Evolutionary conservation across 2,329 filamentous ascomycete species (phyloP).

Genomic region (Verticillium longisporum): DNA sequence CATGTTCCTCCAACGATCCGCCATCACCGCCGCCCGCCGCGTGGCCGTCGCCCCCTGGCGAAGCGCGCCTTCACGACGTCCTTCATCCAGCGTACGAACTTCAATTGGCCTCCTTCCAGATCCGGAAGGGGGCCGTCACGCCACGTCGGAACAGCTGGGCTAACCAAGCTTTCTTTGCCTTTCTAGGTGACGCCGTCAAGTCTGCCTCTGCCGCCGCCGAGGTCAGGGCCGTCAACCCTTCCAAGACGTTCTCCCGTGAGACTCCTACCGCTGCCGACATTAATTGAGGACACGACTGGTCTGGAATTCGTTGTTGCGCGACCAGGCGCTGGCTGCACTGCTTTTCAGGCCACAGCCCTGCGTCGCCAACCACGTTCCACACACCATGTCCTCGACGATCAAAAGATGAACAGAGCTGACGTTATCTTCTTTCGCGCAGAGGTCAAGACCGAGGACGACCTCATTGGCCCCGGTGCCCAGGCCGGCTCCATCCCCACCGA

Average conservation of each 20-base stretch:
- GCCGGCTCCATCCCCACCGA: conserved; percentile 86
- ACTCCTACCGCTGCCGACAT: conserved; percentile 1
- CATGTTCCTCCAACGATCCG: conserved; percentile 62
- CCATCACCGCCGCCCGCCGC: conserved; percentile 53
- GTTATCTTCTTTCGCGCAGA: conserved; percentile 46
- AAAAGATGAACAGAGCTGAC: background rate
- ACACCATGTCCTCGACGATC: background rate
- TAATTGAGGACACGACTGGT: conserved; percentile 3
- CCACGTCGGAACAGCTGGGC: background rate
- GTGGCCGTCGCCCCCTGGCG: conserved; percentile 43
- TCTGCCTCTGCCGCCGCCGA: conserved; percentile 22
- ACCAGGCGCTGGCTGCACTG: background rate
- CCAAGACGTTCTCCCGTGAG: conserved; percentile 42
- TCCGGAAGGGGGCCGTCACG: background rate
- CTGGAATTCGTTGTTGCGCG: conserved; percentile 3
- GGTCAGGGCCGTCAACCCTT: conserved; percentile 26
- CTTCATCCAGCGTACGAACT: conserved; percentile 50
- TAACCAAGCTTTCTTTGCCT: background rate
- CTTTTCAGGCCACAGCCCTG: conserved; percentile 3
- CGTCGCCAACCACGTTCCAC: conserved; percentile 1
- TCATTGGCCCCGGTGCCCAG: conserved; percentile 74
- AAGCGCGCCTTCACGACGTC: conserved; percentile 56
- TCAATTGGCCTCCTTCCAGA: conserved; percentile 14
- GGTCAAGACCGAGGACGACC: conserved; percentile 74
- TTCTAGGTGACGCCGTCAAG: conserved; percentile 30